These are phyloP conservation scores for Daldinia concentrica DNA, from an alignment of 495 filamentous ascomycete species.

Conservation along the genomic window DNA sequence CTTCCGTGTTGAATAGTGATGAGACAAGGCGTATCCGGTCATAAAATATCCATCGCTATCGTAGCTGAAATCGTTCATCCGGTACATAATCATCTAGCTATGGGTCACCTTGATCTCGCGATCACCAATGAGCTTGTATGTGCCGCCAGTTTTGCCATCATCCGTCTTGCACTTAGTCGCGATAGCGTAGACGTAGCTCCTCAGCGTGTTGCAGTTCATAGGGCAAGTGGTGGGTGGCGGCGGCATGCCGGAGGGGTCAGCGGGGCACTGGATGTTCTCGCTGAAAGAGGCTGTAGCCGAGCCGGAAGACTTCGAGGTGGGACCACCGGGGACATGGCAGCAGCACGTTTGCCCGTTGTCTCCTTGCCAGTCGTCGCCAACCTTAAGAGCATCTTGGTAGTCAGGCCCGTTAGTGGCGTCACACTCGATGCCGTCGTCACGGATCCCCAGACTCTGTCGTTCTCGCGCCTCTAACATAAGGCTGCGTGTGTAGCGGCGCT, in stretches of 20 bases:
- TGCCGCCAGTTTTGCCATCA: constrained; percentile 20
- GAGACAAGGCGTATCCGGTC: background rate
- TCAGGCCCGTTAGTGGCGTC: constrained; percentile 12
- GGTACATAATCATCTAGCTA: constrained; percentile 9
- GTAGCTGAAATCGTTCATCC: background rate
- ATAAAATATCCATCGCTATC: background rate
- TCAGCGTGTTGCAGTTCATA: constrained; percentile 25
- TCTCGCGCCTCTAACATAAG: constrained; percentile 13
- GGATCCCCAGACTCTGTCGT: background rate
- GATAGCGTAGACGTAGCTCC: constrained; percentile 28
- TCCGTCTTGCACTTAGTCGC: constrained; percentile 24
- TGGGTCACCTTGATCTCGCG: constrained; percentile 8
- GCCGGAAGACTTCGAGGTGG: constrained; percentile 7
- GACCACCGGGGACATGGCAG: constrained; percentile 20
- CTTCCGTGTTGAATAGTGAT: background rate
- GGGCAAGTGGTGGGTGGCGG: constrained; percentile 16
- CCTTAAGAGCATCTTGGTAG: constrained; percentile 24
- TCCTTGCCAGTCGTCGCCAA: constrained; percentile 28
- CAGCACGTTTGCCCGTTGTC: constrained; percentile 16
- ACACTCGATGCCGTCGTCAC: constrained; percentile 4
- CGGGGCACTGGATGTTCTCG: constrained; percentile 18
- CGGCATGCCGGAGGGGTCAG: constrained; percentile 13
- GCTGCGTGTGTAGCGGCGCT: constrained; percentile 5
- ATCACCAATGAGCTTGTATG: background rate
- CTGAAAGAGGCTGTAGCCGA: constrained; percentile 23